These are phyloP conservation scores for Mitragyna speciosa DNA, from an alignment of 257 asterid genomes.

Conservation along the genomic window DNA sequence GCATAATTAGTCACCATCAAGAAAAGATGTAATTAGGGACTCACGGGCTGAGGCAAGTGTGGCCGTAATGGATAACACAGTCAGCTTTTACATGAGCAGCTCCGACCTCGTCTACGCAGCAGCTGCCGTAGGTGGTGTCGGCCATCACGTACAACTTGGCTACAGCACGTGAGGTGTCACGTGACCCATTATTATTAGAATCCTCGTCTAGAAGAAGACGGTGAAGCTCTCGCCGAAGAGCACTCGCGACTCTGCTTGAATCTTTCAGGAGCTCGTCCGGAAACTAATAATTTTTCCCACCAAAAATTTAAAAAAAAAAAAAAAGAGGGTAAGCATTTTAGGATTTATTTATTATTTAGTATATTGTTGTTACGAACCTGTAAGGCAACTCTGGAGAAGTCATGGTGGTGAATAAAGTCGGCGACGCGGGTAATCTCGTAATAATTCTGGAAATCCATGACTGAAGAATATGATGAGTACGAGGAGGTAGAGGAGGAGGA, in stretches of 20 bases:
- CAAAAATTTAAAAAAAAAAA: neutral
- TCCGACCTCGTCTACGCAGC: conserved; percentile 96
- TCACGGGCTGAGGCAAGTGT: conserved; percentile 95
- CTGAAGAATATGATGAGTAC: neutral
- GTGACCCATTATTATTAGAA: conserved; percentile 6
- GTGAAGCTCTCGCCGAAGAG: conserved; percentile 50
- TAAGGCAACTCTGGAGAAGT: conserved; percentile 65
- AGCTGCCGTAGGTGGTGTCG: conserved; percentile 89
- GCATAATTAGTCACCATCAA: neutral
- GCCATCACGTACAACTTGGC: conserved; percentile 89
- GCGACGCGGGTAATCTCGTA: conserved; percentile 70
- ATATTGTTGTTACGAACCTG: conserved; percentile 44
- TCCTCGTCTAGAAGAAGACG: neutral
- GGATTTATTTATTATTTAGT: neutral
- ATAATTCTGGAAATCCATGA: conserved; percentile 61
- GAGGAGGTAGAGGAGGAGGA: neutral
- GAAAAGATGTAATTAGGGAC: conserved; percentile 10
- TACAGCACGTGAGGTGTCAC: conserved; percentile 19
- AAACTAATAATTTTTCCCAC: conserved; percentile 35
- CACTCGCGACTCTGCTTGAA: conserved; percentile 53
- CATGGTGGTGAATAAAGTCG: conserved; percentile 50
- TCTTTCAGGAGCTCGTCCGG: conserved; percentile 81
- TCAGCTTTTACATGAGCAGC: conserved; percentile 84
- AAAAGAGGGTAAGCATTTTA: neutral
- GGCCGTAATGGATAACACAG: conserved; percentile 78